These are phyloP conservation scores for Candida pseudofarinosa DNA, from an alignment of 805 yeast genomes.

Conservation along the genomic window DNA sequence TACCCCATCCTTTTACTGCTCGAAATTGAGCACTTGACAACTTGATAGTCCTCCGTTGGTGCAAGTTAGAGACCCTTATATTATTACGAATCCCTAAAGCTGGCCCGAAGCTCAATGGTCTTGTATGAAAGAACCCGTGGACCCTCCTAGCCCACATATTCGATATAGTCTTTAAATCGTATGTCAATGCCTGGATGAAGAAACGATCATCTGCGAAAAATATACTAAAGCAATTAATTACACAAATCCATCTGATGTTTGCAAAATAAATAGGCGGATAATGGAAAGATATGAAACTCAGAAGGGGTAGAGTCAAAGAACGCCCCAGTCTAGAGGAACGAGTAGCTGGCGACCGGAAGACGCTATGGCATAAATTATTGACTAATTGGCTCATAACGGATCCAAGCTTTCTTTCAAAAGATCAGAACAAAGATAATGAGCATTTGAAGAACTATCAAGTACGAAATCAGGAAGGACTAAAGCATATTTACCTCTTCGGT, in stretches of 20 bases:
- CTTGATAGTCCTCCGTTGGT: conserved; percentile 9
- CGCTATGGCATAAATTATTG: conserved; percentile 3
- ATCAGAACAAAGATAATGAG: background rate
- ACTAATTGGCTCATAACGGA: conserved; percentile 27
- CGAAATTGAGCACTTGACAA: conserved; percentile 16
- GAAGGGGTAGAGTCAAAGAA: background rate
- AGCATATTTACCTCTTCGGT: conserved; percentile 54
- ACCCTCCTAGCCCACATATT: background rate
- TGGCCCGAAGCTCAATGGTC: too few relatives aligned
- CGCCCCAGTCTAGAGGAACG: background rate
- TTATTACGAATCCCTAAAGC: too few relatives aligned
- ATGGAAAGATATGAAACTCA: background rate
- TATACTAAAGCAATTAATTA: too few relatives aligned
- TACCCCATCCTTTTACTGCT: conserved; percentile 25
- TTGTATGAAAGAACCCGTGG: background rate
- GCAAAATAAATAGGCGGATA: background rate
- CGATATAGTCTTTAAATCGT: background rate
- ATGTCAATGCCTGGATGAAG: too few relatives aligned
- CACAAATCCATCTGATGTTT: background rate
- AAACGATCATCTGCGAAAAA: background rate
- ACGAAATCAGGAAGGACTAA: conserved; percentile 27
- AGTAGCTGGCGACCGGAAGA: background rate
- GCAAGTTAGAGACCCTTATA: conserved; percentile 1
- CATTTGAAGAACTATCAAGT: conserved; percentile 41
- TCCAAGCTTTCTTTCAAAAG: conserved; percentile 12